phyloP scores from a whole-genome alignment of 371 early-diverging fungal genomes.

The Rhizopus microsporus region DNA sequence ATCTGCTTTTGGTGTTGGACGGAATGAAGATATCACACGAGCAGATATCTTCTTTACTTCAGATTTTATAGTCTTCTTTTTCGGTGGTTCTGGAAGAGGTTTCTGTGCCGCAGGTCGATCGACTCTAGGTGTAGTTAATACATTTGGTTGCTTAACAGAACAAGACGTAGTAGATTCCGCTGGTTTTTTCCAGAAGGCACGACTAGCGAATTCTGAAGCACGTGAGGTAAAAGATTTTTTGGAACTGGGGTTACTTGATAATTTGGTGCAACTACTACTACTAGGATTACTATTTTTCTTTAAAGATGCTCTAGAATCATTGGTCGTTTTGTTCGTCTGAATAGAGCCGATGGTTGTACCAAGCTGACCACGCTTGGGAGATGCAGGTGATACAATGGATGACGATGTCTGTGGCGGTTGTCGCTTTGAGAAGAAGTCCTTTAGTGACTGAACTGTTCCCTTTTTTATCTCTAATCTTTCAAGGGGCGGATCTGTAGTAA shows the following conservation, averaged over 20 bases:
- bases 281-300: not conserved
- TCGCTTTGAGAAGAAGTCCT: conserved; percentile 31
- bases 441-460: conserved; percentile 42
- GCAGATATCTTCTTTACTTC: conserved; percentile 26
- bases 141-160: conserved; percentile 2
- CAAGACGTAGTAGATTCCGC: not conserved
- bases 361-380: conserved; percentile 5
- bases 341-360: conserved; percentile 15
- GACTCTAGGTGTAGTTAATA: conserved; percentile 6
- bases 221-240: conserved; percentile 15
- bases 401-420: conserved; percentile 11
- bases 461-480: conserved; percentile 31
- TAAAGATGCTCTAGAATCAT: not conserved
- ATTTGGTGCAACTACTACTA: not conserved
- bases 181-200: conserved; percentile 24
- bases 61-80: conserved; percentile 15
- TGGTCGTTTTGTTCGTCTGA: conserved; percentile 3
- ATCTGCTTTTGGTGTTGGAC: conserved; percentile 5
- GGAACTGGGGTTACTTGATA: not conserved
- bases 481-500: not conserved
- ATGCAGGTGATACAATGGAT: not conserved
- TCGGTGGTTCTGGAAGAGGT: conserved; percentile 9
- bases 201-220: conserved; percentile 22
- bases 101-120: not conserved
- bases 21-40: conserved; percentile 16